A percentile compares a stretch with the other conserved stretches of the same genome.
These are phyloP conservation scores for Neofusicoccum laricinum DNA, from an alignment of 2,329 filamentous ascomycete genomes.

Conservation along the genomic window DNA sequence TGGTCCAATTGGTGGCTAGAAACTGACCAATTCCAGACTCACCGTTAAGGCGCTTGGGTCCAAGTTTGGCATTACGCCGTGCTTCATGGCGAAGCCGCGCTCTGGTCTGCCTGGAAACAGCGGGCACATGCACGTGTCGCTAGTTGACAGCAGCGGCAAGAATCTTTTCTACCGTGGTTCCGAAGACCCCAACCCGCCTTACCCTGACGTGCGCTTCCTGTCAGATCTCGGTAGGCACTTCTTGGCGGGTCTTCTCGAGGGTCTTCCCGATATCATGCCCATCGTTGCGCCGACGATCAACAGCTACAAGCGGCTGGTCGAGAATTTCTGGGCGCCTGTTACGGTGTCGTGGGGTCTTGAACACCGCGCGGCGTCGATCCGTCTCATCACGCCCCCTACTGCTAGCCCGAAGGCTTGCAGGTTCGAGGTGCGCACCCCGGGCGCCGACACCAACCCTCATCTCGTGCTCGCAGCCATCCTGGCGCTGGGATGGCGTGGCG, in stretches of 20 bases:
- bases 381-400: conserved; percentile 85
- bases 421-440: conserved; percentile 88
- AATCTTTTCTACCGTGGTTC: conserved; percentile 78
- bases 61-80: conserved; percentile 87
- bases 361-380: conserved; percentile 87
- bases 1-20: conserved; percentile 69
- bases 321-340: conserved; percentile 99
- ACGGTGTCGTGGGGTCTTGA: conserved; percentile 97
- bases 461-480: conserved; percentile 84
- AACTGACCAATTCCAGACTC: conserved; percentile 82
- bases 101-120: conserved; percentile 90
- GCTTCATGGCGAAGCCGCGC: conserved; percentile 97
- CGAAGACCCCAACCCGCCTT: conserved; percentile 65
- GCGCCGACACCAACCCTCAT: conserved; percentile 90
- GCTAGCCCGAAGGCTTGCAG: conserved; percentile 81
- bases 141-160: conserved; percentile 71
- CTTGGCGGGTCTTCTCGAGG: conserved; percentile 83
- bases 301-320: conserved; percentile 95
- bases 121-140: conserved; percentile 91
- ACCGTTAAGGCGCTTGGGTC: conserved; percentile 82
- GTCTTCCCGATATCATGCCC: conserved; percentile 93
- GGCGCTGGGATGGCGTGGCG: conserved; percentile 83
- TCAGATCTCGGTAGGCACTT: conserved; percentile 91
- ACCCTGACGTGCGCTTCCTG: conserved; percentile 72
- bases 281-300: conserved; percentile 92